Base-by-base conservation (phyloP, 164 flowering plant genomes). In the Stephania japonica region DNA sequence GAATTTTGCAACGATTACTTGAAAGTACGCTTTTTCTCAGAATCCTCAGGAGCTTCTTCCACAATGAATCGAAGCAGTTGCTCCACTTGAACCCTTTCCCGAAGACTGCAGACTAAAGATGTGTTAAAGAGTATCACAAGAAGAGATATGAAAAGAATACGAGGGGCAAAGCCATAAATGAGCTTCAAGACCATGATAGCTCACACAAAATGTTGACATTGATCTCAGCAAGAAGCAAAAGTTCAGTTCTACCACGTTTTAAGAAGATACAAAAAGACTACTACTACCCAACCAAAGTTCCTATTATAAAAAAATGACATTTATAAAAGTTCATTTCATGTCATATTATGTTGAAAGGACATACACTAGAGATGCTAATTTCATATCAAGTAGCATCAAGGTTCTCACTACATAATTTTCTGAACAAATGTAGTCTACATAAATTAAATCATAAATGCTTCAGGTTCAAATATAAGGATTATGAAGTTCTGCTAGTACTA, bases 11-110 rank as follows among this genome's bases (percentile, higher is more conserved):
- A n/a, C 7, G 21, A 59, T 71, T 84, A 94, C 98, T 92, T 94
- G 75, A 92, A 88, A 71, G 83, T 85, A 67, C 91, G 87, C 49
- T 76, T 86, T 83, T 83, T 92, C 47, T 88, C 96, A 80, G 89
- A 89, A 83, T 90, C 94, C 53, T 84, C 89, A 24, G 90, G 86
- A 83, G 87, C 88, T 87, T 94, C 97, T 81, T 89, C 95, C 71
- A 94, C 94, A 75, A 94, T 89, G 73, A 84, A 94, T 38, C 85
- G 85, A 67, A 92, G 72, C 26, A 94, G 88, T 74, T 88, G 93
- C 79, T 92, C 93, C 71, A 94, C 90, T 80, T 88, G 97, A 53
- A 84, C 69, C 77, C 87, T 90, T 84, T 89, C 97, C 47, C 92
- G 81, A 75, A 94, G 81, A 75, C 98, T 94, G 79, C 62, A 76